Percentiles rank a stretch among this genome's conserved stretches.
Conservation (phyloP, 176 grass and related monocot genomes). For the Avena insularis region DNA sequence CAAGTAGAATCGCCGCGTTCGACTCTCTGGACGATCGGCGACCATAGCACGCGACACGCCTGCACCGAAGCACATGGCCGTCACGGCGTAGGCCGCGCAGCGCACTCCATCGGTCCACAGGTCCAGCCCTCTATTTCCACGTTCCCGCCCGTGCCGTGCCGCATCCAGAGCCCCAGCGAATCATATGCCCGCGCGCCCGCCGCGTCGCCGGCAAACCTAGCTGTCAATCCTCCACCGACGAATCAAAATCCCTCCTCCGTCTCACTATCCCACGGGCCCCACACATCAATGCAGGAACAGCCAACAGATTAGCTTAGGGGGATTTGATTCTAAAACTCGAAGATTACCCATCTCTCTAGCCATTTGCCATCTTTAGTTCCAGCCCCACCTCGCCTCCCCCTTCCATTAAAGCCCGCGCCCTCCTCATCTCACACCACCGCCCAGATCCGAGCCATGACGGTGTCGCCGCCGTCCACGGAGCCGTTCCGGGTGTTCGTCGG, state of each 20-base stretch:
- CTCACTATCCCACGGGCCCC: neutral
- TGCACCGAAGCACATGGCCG: no score
- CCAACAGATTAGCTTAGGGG: neutral
- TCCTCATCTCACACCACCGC: neutral
- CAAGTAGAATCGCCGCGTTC: no score
- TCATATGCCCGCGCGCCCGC: constrained; percentile 7
- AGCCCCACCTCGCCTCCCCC: constrained; percentile 30
- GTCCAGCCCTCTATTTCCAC: neutral
- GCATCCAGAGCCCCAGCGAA: neutral
- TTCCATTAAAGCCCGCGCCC: constrained; percentile 25
- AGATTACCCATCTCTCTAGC: neutral
- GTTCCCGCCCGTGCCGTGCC: neutral
- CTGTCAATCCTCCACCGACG: constrained; percentile 5
- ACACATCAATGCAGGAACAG: neutral
- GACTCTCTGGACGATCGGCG: no score
- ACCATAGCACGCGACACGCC: no score
- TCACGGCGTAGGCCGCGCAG: no score
- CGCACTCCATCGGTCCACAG: no score
- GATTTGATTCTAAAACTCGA: constrained; percentile 16
- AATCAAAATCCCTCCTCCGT: neutral
- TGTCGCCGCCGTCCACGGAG: constrained; percentile 24
- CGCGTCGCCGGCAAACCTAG: neutral
- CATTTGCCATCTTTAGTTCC: constrained; percentile 45
- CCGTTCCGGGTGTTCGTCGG: constrained; percentile 81
- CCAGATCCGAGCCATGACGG: constrained; percentile 38